Evolutionary conservation across 164 flowering plant species (phyloP).

Genomic region (grape (Vitis vinifera)): DNA sequence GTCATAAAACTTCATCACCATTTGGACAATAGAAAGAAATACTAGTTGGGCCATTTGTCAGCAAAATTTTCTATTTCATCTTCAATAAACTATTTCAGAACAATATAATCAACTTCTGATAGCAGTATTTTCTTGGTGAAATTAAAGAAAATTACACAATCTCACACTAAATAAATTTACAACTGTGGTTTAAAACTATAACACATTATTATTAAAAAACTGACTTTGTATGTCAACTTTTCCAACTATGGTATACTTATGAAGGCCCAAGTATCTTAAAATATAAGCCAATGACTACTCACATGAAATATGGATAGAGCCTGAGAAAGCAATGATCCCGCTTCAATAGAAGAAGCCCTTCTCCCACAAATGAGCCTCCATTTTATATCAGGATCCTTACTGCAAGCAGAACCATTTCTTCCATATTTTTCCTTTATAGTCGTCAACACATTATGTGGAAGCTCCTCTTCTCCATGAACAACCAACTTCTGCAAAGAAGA

Average conservation of each 20-base stretch:
- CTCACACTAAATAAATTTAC: too few relatives aligned
- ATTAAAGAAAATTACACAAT: too few relatives aligned
- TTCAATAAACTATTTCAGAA: not conserved
- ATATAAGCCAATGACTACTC: conserved; percentile 26
- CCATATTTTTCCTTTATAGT: conserved; percentile 47
- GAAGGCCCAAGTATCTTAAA: not conserved
- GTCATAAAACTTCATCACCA: too few relatives aligned
- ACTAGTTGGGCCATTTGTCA: not conserved
- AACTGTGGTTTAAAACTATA: too few relatives aligned
- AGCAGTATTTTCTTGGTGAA: not conserved
- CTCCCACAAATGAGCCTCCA: conserved; percentile 81
- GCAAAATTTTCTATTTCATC: not conserved
- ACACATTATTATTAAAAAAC: too few relatives aligned
- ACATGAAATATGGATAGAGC: conserved; percentile 81
- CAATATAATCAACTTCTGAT: not conserved
- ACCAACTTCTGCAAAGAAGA: conserved; percentile 51
- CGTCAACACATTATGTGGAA: conserved; percentile 44
- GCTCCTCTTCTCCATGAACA: conserved; percentile 44
- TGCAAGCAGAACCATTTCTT: conserved; percentile 15
- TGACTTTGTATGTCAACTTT: too few relatives aligned
- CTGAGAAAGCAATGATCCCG: conserved; percentile 46
- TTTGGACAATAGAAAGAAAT: not conserved
- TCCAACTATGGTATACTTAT: too few relatives aligned
- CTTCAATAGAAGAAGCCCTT: conserved; percentile 41
- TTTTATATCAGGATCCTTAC: conserved; percentile 46